A percentile compares a stretch with the other conserved stretches of the same genome.
These are phyloP conservation scores for Phlebopus sp. DNA, from an alignment of 1,284 basidiomycete species.

Conservation along the genomic window DNA sequence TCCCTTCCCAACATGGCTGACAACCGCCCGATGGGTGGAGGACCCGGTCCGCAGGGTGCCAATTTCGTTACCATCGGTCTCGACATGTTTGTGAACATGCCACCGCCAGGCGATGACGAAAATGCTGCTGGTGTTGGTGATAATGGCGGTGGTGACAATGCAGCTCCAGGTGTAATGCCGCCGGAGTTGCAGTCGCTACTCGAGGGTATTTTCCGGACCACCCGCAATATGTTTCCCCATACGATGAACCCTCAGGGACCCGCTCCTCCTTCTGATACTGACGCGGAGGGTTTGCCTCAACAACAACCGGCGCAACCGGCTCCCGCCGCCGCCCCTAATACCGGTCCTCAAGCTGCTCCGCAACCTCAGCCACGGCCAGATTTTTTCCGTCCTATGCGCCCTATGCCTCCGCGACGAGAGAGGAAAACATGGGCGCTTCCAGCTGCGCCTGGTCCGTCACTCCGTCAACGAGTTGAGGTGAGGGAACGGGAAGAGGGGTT, in stretches of 20 bases:
- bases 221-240: constrained; percentile 25
- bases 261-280: not conserved
- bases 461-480: constrained; percentile 68
- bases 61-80: constrained; percentile 30
- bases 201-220: constrained; percentile 24
- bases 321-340: constrained; percentile 4
- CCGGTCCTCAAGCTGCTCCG: constrained; percentile 16
- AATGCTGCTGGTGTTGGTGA: constrained; percentile 12
- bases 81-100: constrained; percentile 30
- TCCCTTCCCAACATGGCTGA: constrained; percentile 21
- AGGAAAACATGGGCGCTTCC: constrained; percentile 48
- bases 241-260: constrained; percentile 15
- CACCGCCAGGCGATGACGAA: constrained; percentile 9
- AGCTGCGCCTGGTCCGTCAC: constrained; percentile 53
- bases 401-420: constrained; percentile 33
- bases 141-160: constrained; percentile 15
- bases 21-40: constrained; percentile 3
- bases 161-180: constrained; percentile 17
- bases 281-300: constrained; percentile 2
- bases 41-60: constrained; percentile 9
- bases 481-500: constrained; percentile 66
- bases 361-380: constrained; percentile 17
- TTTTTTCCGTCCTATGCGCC: constrained; percentile 26
- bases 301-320: constrained; percentile 8
- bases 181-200: constrained; percentile 26